A percentile compares a stretch with the other conserved stretches of the same genome.
phyloP scores from a whole-genome alignment of 306 rosid genomes.

The Lagenaria siceraria region DNA sequence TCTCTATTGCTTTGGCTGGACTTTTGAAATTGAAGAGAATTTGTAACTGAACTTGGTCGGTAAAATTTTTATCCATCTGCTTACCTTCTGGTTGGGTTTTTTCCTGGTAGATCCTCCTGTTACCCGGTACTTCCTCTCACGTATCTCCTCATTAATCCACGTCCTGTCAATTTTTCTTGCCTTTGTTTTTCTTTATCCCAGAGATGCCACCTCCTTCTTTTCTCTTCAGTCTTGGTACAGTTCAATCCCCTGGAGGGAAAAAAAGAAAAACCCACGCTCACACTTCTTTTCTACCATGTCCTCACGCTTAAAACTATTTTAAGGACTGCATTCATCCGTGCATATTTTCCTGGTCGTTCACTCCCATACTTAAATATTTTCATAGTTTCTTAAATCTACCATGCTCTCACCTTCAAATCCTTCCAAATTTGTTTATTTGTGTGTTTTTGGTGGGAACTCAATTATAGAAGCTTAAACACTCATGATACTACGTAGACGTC shows the following conservation, averaged over 20 bases:
- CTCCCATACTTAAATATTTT: background rate
- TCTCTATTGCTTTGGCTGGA: background rate
- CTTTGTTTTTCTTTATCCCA: background rate
- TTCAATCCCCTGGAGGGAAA: background rate
- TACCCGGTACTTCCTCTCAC: background rate
- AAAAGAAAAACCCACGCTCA: background rate
- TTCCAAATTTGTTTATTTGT: background rate
- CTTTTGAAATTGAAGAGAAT: background rate
- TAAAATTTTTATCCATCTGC: background rate
- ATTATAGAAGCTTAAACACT: background rate
- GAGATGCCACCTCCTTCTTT: background rate
- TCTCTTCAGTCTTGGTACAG: background rate
- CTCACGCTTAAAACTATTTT: background rate
- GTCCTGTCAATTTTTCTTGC: background rate
- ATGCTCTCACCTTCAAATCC: background rate
- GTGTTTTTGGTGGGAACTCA: background rate
- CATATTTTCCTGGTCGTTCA: background rate
- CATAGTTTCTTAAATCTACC: background rate
- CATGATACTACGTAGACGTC: background rate
- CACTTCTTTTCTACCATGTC: background rate
- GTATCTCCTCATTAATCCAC: background rate
- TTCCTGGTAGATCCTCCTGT: background rate
- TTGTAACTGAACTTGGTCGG: background rate
- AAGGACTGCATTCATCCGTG: background rate
- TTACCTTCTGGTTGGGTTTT: background rate